Base-by-base conservation (phyloP, 306 rosid genomes). In the Vigna nakashimae region DNA sequence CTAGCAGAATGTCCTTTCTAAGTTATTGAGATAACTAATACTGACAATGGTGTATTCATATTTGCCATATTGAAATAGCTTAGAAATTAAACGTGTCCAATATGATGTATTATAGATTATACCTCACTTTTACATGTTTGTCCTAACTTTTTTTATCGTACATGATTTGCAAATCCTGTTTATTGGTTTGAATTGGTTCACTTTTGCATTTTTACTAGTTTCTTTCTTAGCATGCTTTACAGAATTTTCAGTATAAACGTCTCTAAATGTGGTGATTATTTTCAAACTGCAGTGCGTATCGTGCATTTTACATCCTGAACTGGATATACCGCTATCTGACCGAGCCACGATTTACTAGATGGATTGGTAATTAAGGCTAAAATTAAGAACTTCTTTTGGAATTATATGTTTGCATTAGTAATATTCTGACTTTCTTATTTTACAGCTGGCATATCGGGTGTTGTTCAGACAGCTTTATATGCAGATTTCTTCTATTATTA, bases 401-500 rank as follows among this genome's bases (percentile, higher is more conserved):
- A 32, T 49, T 43, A 11, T 51, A 14, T 58, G 51, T 46, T 13
- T 40, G 34, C 59, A 17, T 32, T 48, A 4, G 26, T 42, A n/a
- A 78, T 79, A 52, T 65, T 67, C 70, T 22, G 57, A 75, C 6
- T 79, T 65, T 73, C 74, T 63, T 51, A 68, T 52, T 78, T 72
- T 80, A 86, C 83, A 95, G 99, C 99, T 49, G 88, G 90, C 50
- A 2, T 88, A 43, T 88, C 98, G 1, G 98, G 99, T 67, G 86
- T 92, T 83, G 88, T 92, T 86, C 99, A 95, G 89, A 91, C 99
- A 2, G 98, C 96, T 68, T 74, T 95, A 52, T 95, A 95, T 79
- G 98, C 93, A 28, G 99, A 95, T 88, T 95, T 95, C 90, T 95
- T 95, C 89, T 95, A 92, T 87, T 95, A 89, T 88, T 95, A 95